These are phyloP conservation scores for Eucalyptus curtisii DNA, from an alignment of 345 rosid genomes.

Conservation along the genomic window DNA sequence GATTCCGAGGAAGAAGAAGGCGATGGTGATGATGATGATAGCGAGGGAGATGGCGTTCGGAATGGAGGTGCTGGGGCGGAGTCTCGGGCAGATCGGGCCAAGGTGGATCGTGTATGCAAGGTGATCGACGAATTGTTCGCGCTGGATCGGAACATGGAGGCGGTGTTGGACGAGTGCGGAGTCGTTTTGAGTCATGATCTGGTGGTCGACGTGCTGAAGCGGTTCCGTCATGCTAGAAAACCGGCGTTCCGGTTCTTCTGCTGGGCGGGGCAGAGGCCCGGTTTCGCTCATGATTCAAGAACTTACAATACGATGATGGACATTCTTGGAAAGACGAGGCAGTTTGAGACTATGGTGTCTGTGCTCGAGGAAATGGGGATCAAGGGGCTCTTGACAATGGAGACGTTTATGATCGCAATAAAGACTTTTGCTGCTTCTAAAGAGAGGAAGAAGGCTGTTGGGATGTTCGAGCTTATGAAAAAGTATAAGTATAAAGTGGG, in stretches of 20 bases:
- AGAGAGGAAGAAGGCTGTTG: slow-evolving; percentile 90
- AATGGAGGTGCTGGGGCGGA: not conserved
- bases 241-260: slow-evolving; percentile 77
- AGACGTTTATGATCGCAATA: slow-evolving; percentile 60
- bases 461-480: slow-evolving; percentile 86
- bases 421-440: slow-evolving; percentile 79
- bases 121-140: slow-evolving; percentile 80
- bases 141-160: slow-evolving; percentile 84
- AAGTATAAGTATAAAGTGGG: slow-evolving; percentile 55
- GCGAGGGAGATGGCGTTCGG: not conserved
- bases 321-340: slow-evolving; percentile 66
- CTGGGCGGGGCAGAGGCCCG: slow-evolving; percentile 65
- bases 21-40: slow-evolving; percentile 12
- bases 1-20: slow-evolving; percentile 6
- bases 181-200: slow-evolving; percentile 42
- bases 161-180: slow-evolving; percentile 68
- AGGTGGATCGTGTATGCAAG: slow-evolving; percentile 70
- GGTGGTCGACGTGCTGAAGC: slow-evolving; percentile 43
- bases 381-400: slow-evolving; percentile 49
- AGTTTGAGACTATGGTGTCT: slow-evolving; percentile 80
- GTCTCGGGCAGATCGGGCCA: slow-evolving; percentile 22
- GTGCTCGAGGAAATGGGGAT: slow-evolving; percentile 85
- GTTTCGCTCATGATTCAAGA: slow-evolving; percentile 57
- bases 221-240: slow-evolving; percentile 73
- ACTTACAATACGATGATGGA: slow-evolving; percentile 69